Evolutionary conservation across 2,329 filamentous ascomycete genomes (phyloP), one percentile per base, ranked within the genome.

Genomic region (Aspergillus vadensis): DNA sequence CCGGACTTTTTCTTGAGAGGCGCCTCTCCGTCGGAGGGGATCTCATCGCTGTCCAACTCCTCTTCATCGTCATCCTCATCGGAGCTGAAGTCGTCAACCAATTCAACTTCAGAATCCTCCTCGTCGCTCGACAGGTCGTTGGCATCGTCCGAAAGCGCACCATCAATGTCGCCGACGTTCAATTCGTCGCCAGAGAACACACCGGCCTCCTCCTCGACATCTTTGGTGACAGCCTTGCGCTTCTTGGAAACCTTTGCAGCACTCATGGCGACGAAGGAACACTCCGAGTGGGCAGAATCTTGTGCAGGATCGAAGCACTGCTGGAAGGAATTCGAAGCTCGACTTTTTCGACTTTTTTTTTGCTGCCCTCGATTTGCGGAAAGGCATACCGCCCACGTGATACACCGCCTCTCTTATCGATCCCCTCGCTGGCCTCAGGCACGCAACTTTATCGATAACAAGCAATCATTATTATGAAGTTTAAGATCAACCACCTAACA

Each of bases 141-240:
- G 53, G 77, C 78, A 61, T 74, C 75, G 64, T 80, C 79, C 27
- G 77, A 76, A 55, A 79, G 72, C 43, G 72, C 70, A 43, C 76
- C 79, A 61, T 82, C 77, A 21, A 82, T 68, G 50, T 79, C 69
- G 19, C 72, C 72, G 50, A 73, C 70, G 61, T 75, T 74, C 68
- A 89, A 84, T 66, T 89, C 87, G 66, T 86, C 83, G 32, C 87
- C 87, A 21, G 85, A 87, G 59, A 82, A 81, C 2, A 80, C 75
- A 63, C 84, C 80, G 14, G 80, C 76, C 53, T 77, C 74, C 60
- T 79, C 79, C 50, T 81, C 78, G 17, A 81, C 77, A 67, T 86
- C 85, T 32, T 80, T 80, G 23, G 81, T 83, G 19, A 85, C 81
- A 62, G 85, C 84, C 76, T 90, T 91, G 66, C 88, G 85, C 80